A percentile compares a stretch with the other conserved stretches of the same genome.
Evolutionary conservation across 1,139 yeast genomes (phyloP).

Genomic region (Candida albicans): DNA sequence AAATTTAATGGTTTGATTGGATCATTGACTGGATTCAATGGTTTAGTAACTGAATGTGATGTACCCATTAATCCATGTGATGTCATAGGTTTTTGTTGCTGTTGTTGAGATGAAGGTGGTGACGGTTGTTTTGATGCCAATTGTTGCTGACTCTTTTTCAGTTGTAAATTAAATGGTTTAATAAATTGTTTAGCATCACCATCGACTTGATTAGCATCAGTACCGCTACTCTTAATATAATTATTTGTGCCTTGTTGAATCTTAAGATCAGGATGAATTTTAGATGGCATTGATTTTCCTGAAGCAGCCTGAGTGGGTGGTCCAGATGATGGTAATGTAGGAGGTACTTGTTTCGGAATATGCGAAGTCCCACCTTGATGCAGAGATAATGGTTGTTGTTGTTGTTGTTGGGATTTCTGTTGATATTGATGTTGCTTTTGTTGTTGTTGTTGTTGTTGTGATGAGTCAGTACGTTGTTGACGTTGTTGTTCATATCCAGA

Average conservation of each 20-base stretch:
- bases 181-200: constrained; percentile 5
- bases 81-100: constrained; percentile 5
- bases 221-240: constrained; percentile 3
- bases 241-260: constrained; percentile 22
- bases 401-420: constrained; percentile 8
- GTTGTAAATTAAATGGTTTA: constrained; percentile 14
- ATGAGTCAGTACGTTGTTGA: not conserved
- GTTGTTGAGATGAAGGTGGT: constrained; percentile 1
- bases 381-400: constrained; percentile 18
- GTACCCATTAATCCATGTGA: constrained; percentile 11
- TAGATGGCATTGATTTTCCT: constrained; percentile 9
- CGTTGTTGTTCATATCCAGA: not conserved
- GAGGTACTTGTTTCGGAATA: constrained; percentile 36
- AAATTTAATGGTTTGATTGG: constrained; percentile 17
- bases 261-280: constrained; percentile 35
- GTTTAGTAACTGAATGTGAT: constrained; percentile 15
- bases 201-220: constrained; percentile 2
- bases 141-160: constrained; percentile 17
- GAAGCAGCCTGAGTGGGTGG: constrained; percentile 9
- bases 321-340: constrained; percentile 26
- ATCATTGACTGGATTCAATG: constrained; percentile 11
- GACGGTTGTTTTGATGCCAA: constrained; percentile 1
- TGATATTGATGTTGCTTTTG: constrained; percentile 11
- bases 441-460: constrained; percentile 9
- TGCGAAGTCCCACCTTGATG: constrained; percentile 22